Conservation (phyloP, 2,329 filamentous ascomycete genomes). For the Ophiognomonia clavigignenti-juglandacearum region DNA sequence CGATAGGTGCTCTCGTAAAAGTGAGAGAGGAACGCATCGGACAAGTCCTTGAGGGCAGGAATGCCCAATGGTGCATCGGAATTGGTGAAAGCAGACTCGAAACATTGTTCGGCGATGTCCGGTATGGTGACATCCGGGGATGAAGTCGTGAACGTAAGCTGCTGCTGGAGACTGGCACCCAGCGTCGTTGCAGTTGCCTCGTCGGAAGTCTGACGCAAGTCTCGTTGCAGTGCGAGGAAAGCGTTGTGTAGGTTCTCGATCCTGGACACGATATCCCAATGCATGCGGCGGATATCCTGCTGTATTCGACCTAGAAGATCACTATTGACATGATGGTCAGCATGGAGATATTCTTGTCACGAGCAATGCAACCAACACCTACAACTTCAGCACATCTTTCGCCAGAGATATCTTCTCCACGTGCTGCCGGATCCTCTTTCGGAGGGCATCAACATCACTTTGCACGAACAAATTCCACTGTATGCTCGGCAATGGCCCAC, state of each 20-base stretch:
- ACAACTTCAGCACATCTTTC: conserved; percentile 33
- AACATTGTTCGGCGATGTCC: neutral
- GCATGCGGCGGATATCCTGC: conserved; percentile 19
- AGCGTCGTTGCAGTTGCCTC: neutral
- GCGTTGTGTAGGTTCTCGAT: conserved; percentile 17
- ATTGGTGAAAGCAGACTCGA: neutral
- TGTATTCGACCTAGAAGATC: conserved; percentile 27
- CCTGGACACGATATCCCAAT: conserved; percentile 16
- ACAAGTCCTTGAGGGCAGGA: conserved; percentile 21
- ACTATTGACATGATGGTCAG: conserved; percentile 16
- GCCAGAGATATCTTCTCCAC: conserved; percentile 29
- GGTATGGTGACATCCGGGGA: neutral
- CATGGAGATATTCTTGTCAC: too few relatives aligned
- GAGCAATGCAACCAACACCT: conserved; percentile 13
- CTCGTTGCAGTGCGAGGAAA: too few relatives aligned
- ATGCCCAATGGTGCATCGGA: conserved; percentile 15
- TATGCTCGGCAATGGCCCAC: conserved; percentile 26
- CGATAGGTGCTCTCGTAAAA: conserved; percentile 23
- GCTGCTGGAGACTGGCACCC: neutral
- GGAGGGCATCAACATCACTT: conserved; percentile 27
- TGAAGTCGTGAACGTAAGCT: neutral
- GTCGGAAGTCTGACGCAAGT: conserved; percentile 18
- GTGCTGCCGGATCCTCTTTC: conserved; percentile 28
- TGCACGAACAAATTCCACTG: conserved; percentile 32
- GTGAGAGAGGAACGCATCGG: conserved; percentile 28